Evolutionary conservation across 257 asterid species (phyloP).

Genomic region (Lycium ferocissimum): DNA sequence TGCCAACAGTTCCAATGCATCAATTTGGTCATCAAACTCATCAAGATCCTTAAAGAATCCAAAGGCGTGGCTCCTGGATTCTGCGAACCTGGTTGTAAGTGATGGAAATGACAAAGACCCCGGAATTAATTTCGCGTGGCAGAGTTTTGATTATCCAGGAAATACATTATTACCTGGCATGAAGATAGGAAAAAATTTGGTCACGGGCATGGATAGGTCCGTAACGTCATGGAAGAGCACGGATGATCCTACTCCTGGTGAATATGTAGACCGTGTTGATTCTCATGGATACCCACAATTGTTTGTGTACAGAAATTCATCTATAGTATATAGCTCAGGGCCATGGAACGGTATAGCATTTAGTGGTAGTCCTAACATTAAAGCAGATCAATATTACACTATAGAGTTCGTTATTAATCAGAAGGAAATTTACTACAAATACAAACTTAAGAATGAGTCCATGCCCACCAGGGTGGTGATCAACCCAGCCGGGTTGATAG

Average conservation of each 20-base stretch:
- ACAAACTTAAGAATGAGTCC: not conserved
- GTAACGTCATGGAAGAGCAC: slow-evolving; percentile 35
- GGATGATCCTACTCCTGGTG: slow-evolving; percentile 37
- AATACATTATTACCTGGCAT: slow-evolving; percentile 32
- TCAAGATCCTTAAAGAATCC: not conserved
- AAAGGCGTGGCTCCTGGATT: slow-evolving; percentile 21
- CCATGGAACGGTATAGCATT: slow-evolving; percentile 34
- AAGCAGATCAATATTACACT: not conserved
- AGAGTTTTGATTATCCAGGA: slow-evolving; percentile 36
- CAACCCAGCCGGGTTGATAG: not conserved
- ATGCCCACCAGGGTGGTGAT: slow-evolving; percentile 29
- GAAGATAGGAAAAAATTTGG: slow-evolving; percentile 32
- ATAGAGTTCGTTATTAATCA: not conserved
- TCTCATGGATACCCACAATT: slow-evolving; percentile 17
- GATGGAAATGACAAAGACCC: not conserved
- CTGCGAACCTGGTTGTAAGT: slow-evolving; percentile 32
- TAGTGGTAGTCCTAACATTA: not conserved
- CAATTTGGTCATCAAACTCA: slow-evolving; percentile 33
- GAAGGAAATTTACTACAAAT: slow-evolving; percentile 27
- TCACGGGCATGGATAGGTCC: not conserved
- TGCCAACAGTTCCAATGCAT: not conserved
- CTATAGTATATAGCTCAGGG: slow-evolving; percentile 16
- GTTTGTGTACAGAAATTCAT: not conserved
- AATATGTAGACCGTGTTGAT: not conserved
- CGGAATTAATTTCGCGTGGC: not conserved